phyloP scores from a whole-genome alignment of 352 stramenopile genomes.

The Phytophthora sansomeana region DNA sequence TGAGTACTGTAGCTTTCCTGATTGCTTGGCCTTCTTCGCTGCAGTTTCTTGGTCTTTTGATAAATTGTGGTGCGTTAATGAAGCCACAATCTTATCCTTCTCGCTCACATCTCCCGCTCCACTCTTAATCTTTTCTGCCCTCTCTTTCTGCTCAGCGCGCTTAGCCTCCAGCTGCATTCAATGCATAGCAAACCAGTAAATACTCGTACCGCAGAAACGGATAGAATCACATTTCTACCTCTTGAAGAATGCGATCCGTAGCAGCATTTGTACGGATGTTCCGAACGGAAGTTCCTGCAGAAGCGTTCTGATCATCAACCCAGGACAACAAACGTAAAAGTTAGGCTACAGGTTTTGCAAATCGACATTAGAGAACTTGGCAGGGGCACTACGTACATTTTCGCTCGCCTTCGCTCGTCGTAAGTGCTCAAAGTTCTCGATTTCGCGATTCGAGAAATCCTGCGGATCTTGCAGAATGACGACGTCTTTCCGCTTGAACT shows the following conservation, averaged over 20 bases:
- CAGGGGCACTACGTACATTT: slow-evolving; percentile 40
- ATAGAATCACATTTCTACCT: slow-evolving; percentile 38
- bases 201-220: background rate
- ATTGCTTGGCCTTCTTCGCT: slow-evolving; percentile 18
- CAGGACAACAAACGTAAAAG: too few species aligned
- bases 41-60: slow-evolving; percentile 29
- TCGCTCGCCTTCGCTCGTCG: slow-evolving; percentile 63
- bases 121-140: slow-evolving; percentile 70
- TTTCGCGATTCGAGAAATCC: slow-evolving; percentile 92
- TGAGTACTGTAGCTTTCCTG: slow-evolving; percentile 67
- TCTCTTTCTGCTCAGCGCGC: slow-evolving; percentile 64
- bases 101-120: slow-evolving; percentile 67
- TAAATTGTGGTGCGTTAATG: slow-evolving; percentile 61
- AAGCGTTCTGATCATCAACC: slow-evolving; percentile 17
- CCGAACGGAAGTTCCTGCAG: slow-evolving; percentile 24
- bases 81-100: slow-evolving; percentile 81
- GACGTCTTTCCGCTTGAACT: slow-evolving; percentile 94
- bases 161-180: slow-evolving; percentile 67
- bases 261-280: slow-evolving; percentile 90
- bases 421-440: slow-evolving; percentile 98
- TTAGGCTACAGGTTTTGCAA: too few species aligned
- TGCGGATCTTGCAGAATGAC: slow-evolving; percentile 96
- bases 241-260: slow-evolving; percentile 83
- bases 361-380: too few species aligned
- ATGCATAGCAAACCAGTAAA: slow-evolving; percentile 1